Base-by-base conservation (phyloP, 768 basidiomycete genomes). In the Phlegmacium glaucopus region DNA sequence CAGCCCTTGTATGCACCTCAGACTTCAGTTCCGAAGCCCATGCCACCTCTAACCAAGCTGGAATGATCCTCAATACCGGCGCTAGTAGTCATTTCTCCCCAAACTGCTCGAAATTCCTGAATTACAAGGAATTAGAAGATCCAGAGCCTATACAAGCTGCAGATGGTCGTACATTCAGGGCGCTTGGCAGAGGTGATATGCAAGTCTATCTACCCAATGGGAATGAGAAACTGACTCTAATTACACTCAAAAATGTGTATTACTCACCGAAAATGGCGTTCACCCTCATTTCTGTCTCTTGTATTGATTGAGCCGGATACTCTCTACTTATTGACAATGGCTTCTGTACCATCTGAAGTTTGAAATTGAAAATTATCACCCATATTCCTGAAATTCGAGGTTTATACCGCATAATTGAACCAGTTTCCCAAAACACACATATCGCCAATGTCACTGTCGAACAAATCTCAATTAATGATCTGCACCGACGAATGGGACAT, bases 71-170 rank as follows among this genome's bases (percentile, higher is more conserved):
- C 39, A 61, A 61, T 16, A 51, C 62, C 43, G 65, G 71, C 27
- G 61, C 67, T 7, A 64, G 51, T 9, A 52, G 51, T 15, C 68
- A 71, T 41, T 67, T 71, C 55, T 59, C 64, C 4, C 67, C 65
- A 1, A 53, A 63, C 39, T 45, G 57, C 7, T 4, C 41, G 71
- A 1, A 61, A 63, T 4, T 32, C 30, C 13, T 13, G 9, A 13
- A 32, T 8, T 32, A 8, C 30, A 8, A 13, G 30, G 30, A 32
- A 13, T 8, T 32, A 32, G 13, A 32, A 32, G n/a, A n/a, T n/a
- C 30, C 30, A 32, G 30, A 32, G 30, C 30, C 30, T 13, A 32
- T 32, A 8, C 30, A 13, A 13, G 30, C 30, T 8, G 30, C 30
- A 8, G 30, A 32, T 13, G 30, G 30, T 32, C 30, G 30, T 13